Conservation (phyloP, 768 basidiomycete species). For the Amanita rimosa region DNA sequence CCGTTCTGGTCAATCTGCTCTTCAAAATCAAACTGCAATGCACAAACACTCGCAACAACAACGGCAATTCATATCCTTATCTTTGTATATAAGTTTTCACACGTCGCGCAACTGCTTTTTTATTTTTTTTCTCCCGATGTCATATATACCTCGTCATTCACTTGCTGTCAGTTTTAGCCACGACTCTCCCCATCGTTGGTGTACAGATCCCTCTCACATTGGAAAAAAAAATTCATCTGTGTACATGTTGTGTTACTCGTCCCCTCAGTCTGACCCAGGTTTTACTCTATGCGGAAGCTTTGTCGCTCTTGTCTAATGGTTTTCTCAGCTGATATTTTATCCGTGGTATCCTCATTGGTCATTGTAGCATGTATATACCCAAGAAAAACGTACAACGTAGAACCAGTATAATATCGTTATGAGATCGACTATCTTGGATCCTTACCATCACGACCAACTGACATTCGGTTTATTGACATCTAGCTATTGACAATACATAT, state of each 20-base stretch:
- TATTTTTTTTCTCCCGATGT: not conserved
- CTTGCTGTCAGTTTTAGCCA: not conserved
- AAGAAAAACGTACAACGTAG: not conserved
- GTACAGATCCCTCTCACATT: not conserved
- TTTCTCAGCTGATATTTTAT: not conserved
- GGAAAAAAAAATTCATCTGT: not conserved
- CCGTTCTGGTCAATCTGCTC: not conserved
- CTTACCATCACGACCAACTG: not conserved
- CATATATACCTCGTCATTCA: not conserved
- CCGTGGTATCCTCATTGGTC: not conserved
- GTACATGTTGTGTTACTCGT: not conserved
- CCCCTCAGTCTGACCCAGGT: not conserved
- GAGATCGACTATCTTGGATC: not conserved
- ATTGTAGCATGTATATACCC: not conserved
- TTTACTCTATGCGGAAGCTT: not conserved
- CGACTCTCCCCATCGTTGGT: not conserved
- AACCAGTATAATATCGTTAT: constrained; percentile 2
- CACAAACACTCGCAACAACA: not conserved
- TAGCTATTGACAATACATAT: not conserved
- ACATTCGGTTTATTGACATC: not conserved
- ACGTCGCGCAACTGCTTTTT: not conserved
- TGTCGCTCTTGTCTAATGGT: not conserved
- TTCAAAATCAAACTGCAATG: not conserved
- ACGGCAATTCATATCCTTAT: constrained; percentile 1
- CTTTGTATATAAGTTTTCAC: constrained; percentile 1